phyloP scores from a whole-genome alignment of 176 grass and related monocot species.

The Oryza australiensis region DNA sequence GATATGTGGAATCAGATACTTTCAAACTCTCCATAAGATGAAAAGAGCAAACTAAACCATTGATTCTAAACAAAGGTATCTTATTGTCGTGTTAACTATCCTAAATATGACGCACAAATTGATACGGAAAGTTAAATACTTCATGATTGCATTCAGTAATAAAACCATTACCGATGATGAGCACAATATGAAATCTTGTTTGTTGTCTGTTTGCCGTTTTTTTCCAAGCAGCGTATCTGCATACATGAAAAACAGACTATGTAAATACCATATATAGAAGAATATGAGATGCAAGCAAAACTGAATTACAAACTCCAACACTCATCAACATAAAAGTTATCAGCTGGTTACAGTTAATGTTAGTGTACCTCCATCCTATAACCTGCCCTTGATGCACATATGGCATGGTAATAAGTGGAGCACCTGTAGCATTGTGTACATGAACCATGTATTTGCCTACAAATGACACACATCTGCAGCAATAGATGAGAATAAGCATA shows the following conservation, averaged over 20 bases:
- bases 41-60: constrained; percentile 21
- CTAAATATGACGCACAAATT: neutral
- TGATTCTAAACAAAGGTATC: neutral
- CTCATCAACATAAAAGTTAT: constrained; percentile 15
- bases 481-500: constrained; percentile 31
- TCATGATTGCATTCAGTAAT: neutral
- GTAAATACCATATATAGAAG: constrained; percentile 11
- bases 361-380: constrained; percentile 92
- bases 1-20: constrained; percentile 30
- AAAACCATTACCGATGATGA: constrained; percentile 72
- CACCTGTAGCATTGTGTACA: constrained; percentile 97
- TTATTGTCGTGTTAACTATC: neutral
- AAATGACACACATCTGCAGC: constrained; percentile 93
- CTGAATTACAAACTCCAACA: constrained; percentile 2
- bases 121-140: neutral
- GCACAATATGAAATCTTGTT: constrained; percentile 92
- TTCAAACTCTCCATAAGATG: neutral
- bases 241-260: constrained; percentile 33
- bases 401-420: constrained; percentile 96
- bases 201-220: constrained; percentile 84
- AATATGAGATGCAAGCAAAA: neutral
- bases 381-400: constrained; percentile 97
- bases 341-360: constrained; percentile 18
- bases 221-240: constrained; percentile 83
- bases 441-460: constrained; percentile 97